These are phyloP conservation scores for Wilcoxina mikolae DNA, from an alignment of 495 filamentous ascomycete genomes.

Conservation along the genomic window DNA sequence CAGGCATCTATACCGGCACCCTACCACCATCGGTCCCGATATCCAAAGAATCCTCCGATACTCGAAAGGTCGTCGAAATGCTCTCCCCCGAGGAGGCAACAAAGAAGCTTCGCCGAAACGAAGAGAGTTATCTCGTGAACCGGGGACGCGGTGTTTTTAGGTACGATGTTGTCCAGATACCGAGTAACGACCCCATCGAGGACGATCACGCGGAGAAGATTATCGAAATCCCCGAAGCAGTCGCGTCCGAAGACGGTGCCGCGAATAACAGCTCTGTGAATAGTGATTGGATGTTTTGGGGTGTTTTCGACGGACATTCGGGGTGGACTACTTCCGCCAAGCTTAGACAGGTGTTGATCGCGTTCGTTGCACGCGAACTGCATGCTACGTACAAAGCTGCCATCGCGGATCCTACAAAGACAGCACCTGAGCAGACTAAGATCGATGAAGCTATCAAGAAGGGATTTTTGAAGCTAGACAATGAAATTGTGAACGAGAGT, in stretches of 20 bases:
- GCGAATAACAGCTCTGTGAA: conserved; percentile 44
- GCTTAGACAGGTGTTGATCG: conserved; percentile 78
- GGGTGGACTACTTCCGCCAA: conserved; percentile 98
- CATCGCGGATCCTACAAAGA: conserved; percentile 43
- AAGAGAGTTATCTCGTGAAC: conserved; percentile 82
- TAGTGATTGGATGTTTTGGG: conserved; percentile 99
- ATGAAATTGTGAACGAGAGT: conserved; percentile 84
- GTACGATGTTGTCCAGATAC: conserved; percentile 89
- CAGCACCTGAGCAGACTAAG: conserved; percentile 52
- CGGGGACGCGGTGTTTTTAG: conserved; percentile 80
- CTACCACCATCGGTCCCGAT: conserved; percentile 69
- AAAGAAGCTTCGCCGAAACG: conserved; percentile 69
- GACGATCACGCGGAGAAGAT: conserved; percentile 97
- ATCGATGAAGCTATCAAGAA: conserved; percentile 86
- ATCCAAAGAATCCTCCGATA: conserved; percentile 63
- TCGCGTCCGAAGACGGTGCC: conserved; percentile 33
- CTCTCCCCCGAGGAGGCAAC: conserved; percentile 90
- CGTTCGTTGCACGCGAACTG: conserved; percentile 84
- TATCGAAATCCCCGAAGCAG: conserved; percentile 59
- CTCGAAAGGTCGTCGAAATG: conserved; percentile 80
- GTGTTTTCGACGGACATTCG: conserved; percentile 79
- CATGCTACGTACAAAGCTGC: conserved; percentile 77
- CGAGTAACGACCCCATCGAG: conserved; percentile 95
- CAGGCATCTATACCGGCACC: conserved; percentile 68
- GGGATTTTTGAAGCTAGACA: conserved; percentile 73